Conservation (phyloP, 495 filamentous ascomycete genomes). For the Cryomyces minteri region DNA sequence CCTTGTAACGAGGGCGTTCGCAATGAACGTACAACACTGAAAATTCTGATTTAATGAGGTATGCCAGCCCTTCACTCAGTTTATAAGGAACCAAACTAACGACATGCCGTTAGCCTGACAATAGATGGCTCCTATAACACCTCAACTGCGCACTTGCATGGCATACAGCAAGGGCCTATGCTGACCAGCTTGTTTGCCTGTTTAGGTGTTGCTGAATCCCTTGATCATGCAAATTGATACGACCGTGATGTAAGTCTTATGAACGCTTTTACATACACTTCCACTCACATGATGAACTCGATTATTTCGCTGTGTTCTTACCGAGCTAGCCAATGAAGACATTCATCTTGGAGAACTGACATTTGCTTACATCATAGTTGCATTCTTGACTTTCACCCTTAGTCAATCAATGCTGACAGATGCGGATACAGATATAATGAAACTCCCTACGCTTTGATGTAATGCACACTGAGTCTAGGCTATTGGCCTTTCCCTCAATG, state of each 20-base stretch:
- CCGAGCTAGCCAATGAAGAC: slow-evolving; percentile 52
- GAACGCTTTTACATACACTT: background rate
- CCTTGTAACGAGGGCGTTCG: slow-evolving; percentile 25
- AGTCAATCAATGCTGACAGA: no score
- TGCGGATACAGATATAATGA: no score
- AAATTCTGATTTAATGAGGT: slow-evolving; percentile 99
- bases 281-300: slow-evolving; percentile 43
- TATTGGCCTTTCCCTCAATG: no score
- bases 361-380: background rate
- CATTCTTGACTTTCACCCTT: no score
- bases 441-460: no score
- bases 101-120: slow-evolving; percentile 14
- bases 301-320: slow-evolving; percentile 63
- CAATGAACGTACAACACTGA: slow-evolving; percentile 63
- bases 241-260: background rate
- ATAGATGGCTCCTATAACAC: slow-evolving; percentile 5
- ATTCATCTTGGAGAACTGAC: slow-evolving; percentile 97
- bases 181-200: background rate
- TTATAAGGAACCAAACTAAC: slow-evolving; percentile 4
- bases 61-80: slow-evolving; percentile 5
- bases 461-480: no score
- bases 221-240: background rate
- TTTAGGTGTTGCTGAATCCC: background rate
- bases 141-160: background rate
- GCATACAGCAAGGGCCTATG: background rate